phyloP scores from a whole-genome alignment of 1,284 basidiomycete species.

The Phlebopus sp. region DNA sequence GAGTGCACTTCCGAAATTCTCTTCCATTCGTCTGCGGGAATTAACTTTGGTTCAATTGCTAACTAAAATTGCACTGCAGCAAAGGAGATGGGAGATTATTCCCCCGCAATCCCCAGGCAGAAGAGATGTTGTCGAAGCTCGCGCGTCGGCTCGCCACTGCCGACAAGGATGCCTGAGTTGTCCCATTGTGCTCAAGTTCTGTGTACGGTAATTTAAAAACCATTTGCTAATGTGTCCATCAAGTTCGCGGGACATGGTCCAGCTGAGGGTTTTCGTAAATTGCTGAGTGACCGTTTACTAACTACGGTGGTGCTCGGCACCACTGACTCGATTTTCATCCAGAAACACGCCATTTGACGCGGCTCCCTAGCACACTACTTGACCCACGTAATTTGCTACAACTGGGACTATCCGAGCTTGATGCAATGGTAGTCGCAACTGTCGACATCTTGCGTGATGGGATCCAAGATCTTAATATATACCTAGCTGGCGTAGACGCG shows the following conservation, averaged over 20 bases:
- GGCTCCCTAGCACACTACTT: not conserved
- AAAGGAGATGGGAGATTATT: constrained; percentile 65
- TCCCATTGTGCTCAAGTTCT: not conserved
- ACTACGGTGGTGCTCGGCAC: not conserved
- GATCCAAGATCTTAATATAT: not conserved
- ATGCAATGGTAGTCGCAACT: not conserved
- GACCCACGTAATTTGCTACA: not conserved
- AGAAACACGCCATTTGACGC: too few species aligned
- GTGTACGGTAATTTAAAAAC: not conserved
- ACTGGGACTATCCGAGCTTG: not conserved
- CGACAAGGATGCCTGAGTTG: constrained; percentile 43
- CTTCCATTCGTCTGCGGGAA: not conserved
- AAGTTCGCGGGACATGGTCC: not conserved
- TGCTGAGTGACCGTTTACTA: not conserved
- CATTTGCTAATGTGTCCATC: not conserved
- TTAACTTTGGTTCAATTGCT: constrained; percentile 2
- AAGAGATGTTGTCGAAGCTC: constrained; percentile 59
- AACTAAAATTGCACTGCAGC: constrained; percentile 34
- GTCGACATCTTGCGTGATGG: not conserved
- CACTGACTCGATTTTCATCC: too few species aligned
- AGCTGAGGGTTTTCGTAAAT: not conserved
- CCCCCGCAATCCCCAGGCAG: constrained; percentile 61
- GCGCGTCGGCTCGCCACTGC: constrained; percentile 55
- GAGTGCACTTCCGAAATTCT: constrained; percentile 26
- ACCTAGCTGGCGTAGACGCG: too few species aligned